Base-by-base conservation (phyloP, 2,329 filamentous ascomycete species). In the Microcera coccophila region DNA sequence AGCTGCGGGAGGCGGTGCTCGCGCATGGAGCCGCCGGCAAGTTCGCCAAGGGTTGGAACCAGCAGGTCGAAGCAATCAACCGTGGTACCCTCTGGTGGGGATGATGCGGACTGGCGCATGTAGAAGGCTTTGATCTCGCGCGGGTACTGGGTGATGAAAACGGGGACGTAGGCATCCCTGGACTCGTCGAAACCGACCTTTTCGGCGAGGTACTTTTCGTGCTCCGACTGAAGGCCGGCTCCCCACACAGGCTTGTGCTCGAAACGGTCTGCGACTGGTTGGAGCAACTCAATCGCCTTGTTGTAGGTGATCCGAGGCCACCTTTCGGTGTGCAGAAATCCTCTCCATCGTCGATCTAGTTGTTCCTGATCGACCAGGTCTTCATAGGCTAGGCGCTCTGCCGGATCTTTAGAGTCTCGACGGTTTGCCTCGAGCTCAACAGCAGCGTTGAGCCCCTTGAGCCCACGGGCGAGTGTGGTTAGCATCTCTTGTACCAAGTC, bases 61-160 rank as follows among this genome's bases (percentile, higher is more conserved):
- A 96, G 73, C 36, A 96, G 78, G 64, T 96, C 90, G 62, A 96
- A 96, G 68, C 89, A 95, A 46, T 90, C 87, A 11, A 89, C 89
- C 4, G 89, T 94, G 36, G 61, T 54, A 35, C 65, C 62, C 35
- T 61, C 51, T 4, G 52, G 19, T 8, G 59, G 57, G 11, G 58
- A 52, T 1, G 58, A 47, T 17, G 54, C 49, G 11, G 63, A 68
- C 40, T 67, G 66, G 32, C 65, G 69, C 74, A 77, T 77, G 63
- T 77, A 98, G 68, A 97, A 98, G 10, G 91, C 88, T 68, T 98
- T 98, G 63, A 93, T 82, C 36, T 75, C 72, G 52, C 80, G 80
- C n/a, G 93, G 93, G 62, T 96, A 98, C 63, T 96, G 77, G 12
- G 90, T 97, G 51, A 98, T 82, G 62, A 97, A 97, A 34, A 97